A percentile compares a stretch with the other conserved stretches of the same genome.
These are phyloP conservation scores for Phytophthora podocarpi DNA, from an alignment of 352 stramenopile species.

Conservation along the genomic window DNA sequence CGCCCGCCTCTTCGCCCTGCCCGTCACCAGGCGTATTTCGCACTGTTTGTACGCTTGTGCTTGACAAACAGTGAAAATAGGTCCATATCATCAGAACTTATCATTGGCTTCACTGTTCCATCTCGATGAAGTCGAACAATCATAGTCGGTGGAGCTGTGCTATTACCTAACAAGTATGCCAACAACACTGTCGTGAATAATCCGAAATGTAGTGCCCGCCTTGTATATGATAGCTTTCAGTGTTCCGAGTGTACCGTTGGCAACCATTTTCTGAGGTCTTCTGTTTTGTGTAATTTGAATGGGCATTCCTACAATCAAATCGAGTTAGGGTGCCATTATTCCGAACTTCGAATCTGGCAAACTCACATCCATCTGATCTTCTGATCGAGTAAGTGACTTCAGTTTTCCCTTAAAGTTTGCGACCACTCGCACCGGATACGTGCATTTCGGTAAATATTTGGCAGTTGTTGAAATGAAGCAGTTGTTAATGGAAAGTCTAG, in stretches of 20 bases:
- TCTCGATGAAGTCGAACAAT: too few relatives aligned
- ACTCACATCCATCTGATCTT: background rate
- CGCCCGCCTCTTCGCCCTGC: too few relatives aligned
- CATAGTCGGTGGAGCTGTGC: too few relatives aligned
- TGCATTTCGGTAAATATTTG: background rate
- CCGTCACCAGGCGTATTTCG: too few relatives aligned
- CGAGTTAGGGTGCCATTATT: background rate
- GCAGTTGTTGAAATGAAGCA: background rate
- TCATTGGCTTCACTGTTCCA: too few relatives aligned
- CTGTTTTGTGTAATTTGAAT: slow-evolving; percentile 10
- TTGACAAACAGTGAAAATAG: too few relatives aligned
- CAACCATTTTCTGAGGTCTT: slow-evolving; percentile 4
- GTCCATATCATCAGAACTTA: too few relatives aligned
- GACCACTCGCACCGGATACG: slow-evolving; percentile 1
- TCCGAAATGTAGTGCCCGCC: background rate
- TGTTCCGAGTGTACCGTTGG: slow-evolving; percentile 5
- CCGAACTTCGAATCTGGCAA: slow-evolving; percentile 7
- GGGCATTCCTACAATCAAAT: slow-evolving; percentile 2
- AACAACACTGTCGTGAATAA: slow-evolving; percentile 7
- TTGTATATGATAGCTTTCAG: slow-evolving; percentile 9
- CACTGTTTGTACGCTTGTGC: too few relatives aligned
- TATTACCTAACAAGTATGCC: too few relatives aligned
- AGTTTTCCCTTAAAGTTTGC: slow-evolving; percentile 9
- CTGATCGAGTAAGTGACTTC: background rate
- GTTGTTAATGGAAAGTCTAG: slow-evolving; percentile 1